Base-by-base conservation (phyloP, 257 asterid genomes). In the Nicotiana paniculata region DNA sequence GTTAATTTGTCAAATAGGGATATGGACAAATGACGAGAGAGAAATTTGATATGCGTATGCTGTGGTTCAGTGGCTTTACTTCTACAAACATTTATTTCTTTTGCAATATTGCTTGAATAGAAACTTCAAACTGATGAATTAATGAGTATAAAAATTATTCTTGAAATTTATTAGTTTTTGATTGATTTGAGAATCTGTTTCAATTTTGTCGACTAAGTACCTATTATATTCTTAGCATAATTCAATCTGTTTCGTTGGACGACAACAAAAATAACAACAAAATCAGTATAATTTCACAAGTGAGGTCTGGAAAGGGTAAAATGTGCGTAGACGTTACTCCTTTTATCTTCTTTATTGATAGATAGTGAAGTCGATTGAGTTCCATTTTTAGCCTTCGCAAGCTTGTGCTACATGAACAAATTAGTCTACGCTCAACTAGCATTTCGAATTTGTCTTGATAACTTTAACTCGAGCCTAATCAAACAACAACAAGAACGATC, bases 281-380 rank as follows among this genome's bases (percentile, higher is more conserved):
- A 43, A 0, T 0, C 0, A 43, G 0, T 8, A 39, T 39, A 7
- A 43, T 9, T 9, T 2, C 1, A 9, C 0, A 8, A 8, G 1
- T 43, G 3, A 0, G 1, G 0, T 43, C 0, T 0, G 1, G 0
- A 43, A 43, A 43, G 11, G 0, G 0, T 43, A 8, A 2, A 43
- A 3, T 43, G 0, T 43, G 2, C 3, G 11, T 0, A 43, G 2
- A 8, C 9, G 8, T 43, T 8, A 43, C 0, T 2, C 9, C 0
- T 39, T 21, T 21, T 21, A 21, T 21, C 24, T 21, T 21, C 24
- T 21, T 21, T 21, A 21, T 21, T 21, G 24, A 21, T 21, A 21
- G 0, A 21, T 21, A 21, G 24, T 21, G 24, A 21, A 21, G 24
- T 21, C 24, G 24, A 21, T 21, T 21, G 24, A 21, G 24, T 21